Conservation (phyloP, 1,139 yeast species). For the Nadsonia starkeyi-henricii region DNA sequence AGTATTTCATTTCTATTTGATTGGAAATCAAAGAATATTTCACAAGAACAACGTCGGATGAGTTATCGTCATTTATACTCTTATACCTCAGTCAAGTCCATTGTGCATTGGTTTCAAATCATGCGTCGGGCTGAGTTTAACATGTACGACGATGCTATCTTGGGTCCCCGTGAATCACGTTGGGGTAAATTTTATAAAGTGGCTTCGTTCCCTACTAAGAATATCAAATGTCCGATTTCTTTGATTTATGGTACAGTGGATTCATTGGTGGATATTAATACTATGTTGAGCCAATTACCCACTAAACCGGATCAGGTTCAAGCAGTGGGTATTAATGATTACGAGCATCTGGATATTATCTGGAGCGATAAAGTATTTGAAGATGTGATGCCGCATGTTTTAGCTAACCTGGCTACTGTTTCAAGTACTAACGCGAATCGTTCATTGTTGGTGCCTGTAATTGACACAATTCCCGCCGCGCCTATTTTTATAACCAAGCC, state of each 20-base stretch:
- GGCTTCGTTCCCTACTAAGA: slow-evolving; percentile 52
- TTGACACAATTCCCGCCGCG: too few species aligned
- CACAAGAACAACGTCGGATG: slow-evolving; percentile 55
- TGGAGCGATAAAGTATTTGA: slow-evolving; percentile 68
- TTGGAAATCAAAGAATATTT: slow-evolving; percentile 65
- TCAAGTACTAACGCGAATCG: too few species aligned
- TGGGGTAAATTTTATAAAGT: slow-evolving; percentile 34
- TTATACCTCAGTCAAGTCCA: slow-evolving; percentile 80
- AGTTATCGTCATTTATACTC: slow-evolving; percentile 78
- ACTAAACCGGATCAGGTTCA: slow-evolving; percentile 18
- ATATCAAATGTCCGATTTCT: slow-evolving; percentile 56
- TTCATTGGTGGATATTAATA: slow-evolving; percentile 71
- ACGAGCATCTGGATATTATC: slow-evolving; percentile 79
- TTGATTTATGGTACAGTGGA: slow-evolving; percentile 70
- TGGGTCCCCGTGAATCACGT: slow-evolving; percentile 11
- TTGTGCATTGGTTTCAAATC: slow-evolving; percentile 95
- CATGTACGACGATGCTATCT: slow-evolving; percentile 63
- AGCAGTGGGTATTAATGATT: slow-evolving; percentile 35
- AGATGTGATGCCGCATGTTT: slow-evolving; percentile 40
- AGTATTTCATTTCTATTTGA: slow-evolving; percentile 56
- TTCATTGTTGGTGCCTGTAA: too few species aligned
- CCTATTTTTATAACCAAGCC: too few species aligned
- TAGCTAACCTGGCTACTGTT: slow-evolving; percentile 13
- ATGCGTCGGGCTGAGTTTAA: slow-evolving; percentile 69
- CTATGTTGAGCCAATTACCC: slow-evolving; percentile 50